Base-by-base conservation (phyloP, 176 grass and related monocot species). In the Rhipidocladum racemiflorum region DNA sequence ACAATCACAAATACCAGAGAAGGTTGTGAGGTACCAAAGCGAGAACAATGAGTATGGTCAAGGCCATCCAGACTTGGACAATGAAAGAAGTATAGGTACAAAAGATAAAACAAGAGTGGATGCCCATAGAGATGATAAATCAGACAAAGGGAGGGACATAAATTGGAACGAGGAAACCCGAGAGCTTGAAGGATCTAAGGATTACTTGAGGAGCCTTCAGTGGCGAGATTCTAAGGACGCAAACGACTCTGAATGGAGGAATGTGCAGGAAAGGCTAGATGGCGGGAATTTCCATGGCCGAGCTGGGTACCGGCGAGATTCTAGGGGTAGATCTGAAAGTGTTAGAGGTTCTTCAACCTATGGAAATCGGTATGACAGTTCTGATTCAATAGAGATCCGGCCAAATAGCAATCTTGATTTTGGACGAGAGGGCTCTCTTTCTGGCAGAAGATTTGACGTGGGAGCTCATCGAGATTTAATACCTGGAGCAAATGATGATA, bases 301-400 rank as follows among this genome's bases (percentile, higher is more conserved):
- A 79, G 68, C 63, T 86, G 88, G 85, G 35, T 91, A 93, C 53
- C 83, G 90, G 68, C 91, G 89, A 91, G 92, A 95, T 77, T 81
- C 75, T 14, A 89, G 95, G 81, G 88, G 78, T 75, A 98, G 95
- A 86, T 81, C 92, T 72, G 95, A 98, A 36, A 85, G 82, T 88
- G 55, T 73, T 74, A 89, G 91, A 91, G 81, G 77, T 42, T 87
- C 85, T 56, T 84, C 74, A 83, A 76, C 72, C 29, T 94, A 89
- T 91, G 88, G 88, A 54, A 91, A 87, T 79, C 78, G 88, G 61
- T 87, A 97, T 77, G 95, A 97, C 49, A 87, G 51, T 86, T 98
- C 90, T 80, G 95, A 98, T 86, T 98, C 95, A 55, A 98, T 98
- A 77, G 90, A 95, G 79, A 98, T 98, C 71, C 86, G 90, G 70